phyloP scores from a whole-genome alignment of 1,284 basidiomycete genomes.

The Cryptococcus sp. region DNA sequence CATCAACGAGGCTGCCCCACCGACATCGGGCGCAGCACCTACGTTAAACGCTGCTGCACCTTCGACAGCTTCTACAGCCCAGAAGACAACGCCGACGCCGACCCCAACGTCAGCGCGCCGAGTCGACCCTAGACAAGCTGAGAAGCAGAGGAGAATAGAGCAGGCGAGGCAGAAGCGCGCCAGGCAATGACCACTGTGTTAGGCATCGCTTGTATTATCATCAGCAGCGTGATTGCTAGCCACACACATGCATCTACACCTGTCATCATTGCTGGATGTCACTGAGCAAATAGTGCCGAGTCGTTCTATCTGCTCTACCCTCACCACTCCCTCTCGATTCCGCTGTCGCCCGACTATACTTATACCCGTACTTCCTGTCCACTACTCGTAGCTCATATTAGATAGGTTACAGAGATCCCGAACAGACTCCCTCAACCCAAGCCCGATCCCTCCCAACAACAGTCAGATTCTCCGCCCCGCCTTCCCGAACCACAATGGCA shows the following conservation, averaged over 20 bases:
- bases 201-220: no score
- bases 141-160: slow-evolving; percentile 32
- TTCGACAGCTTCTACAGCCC: background rate
- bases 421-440: slow-evolving; percentile 76
- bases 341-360: no score
- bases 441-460: slow-evolving; percentile 73
- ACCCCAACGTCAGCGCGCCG: background rate
- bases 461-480: slow-evolving; percentile 74
- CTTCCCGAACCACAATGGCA: slow-evolving; percentile 70
- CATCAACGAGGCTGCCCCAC: slow-evolving; percentile 10
- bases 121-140: slow-evolving; percentile 20
- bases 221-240: background rate
- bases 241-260: background rate
- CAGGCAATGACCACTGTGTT: slow-evolving; percentile 8
- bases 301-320: no score
- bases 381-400: no score
- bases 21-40: background rate
- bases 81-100: background rate
- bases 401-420: slow-evolving; percentile 53
- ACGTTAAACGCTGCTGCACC: background rate
- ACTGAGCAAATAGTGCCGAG: no score
- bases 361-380: no score
- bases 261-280: no score
- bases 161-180: slow-evolving; percentile 32
- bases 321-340: no score